Conservation (phyloP, 768 basidiomycete species). For the Collybia nuda region DNA sequence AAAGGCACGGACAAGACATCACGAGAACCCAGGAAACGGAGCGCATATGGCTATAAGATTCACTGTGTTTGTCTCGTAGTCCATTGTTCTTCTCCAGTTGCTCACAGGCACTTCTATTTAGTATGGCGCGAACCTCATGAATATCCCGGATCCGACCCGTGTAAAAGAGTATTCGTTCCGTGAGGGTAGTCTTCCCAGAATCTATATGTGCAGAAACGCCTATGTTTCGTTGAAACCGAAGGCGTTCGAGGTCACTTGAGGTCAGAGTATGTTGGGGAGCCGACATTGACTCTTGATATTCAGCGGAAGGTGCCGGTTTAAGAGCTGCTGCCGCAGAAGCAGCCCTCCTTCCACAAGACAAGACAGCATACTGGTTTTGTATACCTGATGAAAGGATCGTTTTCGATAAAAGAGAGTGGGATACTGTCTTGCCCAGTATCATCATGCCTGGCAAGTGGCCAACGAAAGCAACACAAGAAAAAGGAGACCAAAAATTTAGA, state of each 20-base stretch:
- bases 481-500: background rate
- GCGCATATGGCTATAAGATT: background rate
- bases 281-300: conserved; percentile 12
- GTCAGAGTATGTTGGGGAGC: conserved; percentile 49
- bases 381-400: conserved; percentile 5
- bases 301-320: conserved; percentile 26
- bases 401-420: conserved; percentile 10
- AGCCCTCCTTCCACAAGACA: conserved; percentile 25
- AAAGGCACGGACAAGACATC: conserved; percentile 11
- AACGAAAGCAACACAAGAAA: conserved; percentile 2
- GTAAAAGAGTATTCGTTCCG: conserved; percentile 94
- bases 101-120: conserved; percentile 16
- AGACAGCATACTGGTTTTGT: conserved; percentile 1
- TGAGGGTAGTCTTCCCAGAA: conserved; percentile 97
- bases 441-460: conserved; percentile 9
- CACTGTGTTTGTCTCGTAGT: conserved; percentile 7
- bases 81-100: conserved; percentile 5
- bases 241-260: conserved; percentile 62
- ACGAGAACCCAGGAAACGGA: background rate
- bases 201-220: conserved; percentile 96
- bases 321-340: conserved; percentile 47
- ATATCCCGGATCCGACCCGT: conserved; percentile 95
- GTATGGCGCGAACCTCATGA: conserved; percentile 74
- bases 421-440: conserved; percentile 21
- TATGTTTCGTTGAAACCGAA: conserved; percentile 87